Conservation (phyloP, 805 yeast genomes). For the Wickerhamiella musiphila region DNA sequence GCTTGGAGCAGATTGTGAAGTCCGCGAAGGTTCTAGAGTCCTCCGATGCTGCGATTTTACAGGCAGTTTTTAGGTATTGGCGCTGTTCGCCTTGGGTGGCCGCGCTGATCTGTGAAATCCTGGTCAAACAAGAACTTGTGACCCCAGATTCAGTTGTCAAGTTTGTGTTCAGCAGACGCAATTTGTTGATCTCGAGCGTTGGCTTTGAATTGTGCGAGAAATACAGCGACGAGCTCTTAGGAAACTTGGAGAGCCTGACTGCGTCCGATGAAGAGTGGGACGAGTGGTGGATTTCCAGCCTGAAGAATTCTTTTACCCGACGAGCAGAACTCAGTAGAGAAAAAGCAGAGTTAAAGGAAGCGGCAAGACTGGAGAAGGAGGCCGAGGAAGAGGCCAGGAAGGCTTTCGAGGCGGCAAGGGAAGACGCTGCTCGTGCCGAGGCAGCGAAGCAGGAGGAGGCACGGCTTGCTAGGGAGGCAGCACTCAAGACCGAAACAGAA, state of each 20-base stretch:
- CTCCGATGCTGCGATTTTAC: conserved; percentile 28
- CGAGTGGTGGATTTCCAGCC: conserved; percentile 13
- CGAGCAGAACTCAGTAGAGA: conserved; percentile 1
- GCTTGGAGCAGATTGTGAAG: conserved; percentile 24
- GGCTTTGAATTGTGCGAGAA: conserved; percentile 18
- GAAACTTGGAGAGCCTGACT: conserved; percentile 5
- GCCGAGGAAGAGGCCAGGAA: not conserved
- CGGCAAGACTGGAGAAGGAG: not conserved
- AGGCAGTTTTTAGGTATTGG: conserved; percentile 49
- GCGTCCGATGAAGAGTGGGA: conserved; percentile 6
- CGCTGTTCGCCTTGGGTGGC: conserved; percentile 47
- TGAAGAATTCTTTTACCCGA: conserved; percentile 8
- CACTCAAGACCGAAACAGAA: not conserved
- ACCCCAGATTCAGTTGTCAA: conserved; percentile 26
- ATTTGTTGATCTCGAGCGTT: conserved; percentile 11
- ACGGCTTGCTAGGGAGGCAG: not conserved
- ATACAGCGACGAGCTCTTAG: conserved; percentile 2
- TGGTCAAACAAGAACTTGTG: conserved; percentile 31
- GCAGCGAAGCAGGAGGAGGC: not conserved
- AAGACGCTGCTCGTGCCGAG: not conserved
- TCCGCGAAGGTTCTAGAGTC: conserved; percentile 8
- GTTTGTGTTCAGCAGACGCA: conserved; percentile 24
- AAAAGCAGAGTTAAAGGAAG: not conserved
- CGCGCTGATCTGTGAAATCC: conserved; percentile 35
- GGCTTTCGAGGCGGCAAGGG: not conserved